Base-by-base conservation (phyloP, 2,329 filamentous ascomycete genomes). In the Paraphaeosphaeria minitans region DNA sequence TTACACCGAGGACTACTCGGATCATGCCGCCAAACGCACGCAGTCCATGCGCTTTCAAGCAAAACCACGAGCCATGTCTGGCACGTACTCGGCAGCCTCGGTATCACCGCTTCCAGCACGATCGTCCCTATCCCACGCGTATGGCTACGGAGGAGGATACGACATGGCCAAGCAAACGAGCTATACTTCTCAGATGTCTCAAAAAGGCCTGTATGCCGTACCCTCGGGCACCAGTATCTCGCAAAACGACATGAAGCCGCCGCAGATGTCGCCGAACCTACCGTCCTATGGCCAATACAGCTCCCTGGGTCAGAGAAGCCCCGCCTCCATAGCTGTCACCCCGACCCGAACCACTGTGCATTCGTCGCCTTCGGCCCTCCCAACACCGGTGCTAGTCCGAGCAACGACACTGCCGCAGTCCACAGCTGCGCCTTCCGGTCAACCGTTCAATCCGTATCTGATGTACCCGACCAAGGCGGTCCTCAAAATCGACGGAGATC, bases 401-500 rank as follows among this genome's bases (percentile, higher is more conserved):
- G 90, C 88, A 5, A 89, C 89, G 2, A 89, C 87, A 2, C 76
- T 91, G 49, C 82, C 86, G 54, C 82, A 84, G 9, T 69, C 78
- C n/a, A 82, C 79, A 64, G 75, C 82, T 19, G 60, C 81, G 52
- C 67, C 79, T 52, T 75, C 73, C 46, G 76, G 79, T 4, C 81
- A 83, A 16, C 73, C 76, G 1, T 77, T 93, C 78, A 92, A 93
- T 67, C 89, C 90, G 0, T 93, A 96, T 72, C 85, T 88, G 3
- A 85, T 94, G 65, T 94, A 93, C 72, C 89, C 92, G 16, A 75
- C 77, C 21, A 97, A 97, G 79, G 95, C 93, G 0, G 82, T 89
- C 19, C 81, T 98, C 31, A 92, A 95, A 71, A 89, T 98, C 59
- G 86, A 90, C 55, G 93, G 93, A 21, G 91, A 97, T 69, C 84